Percentiles rank a stretch among this genome's conserved stretches.
These are phyloP conservation scores for Piloderma croceum DNA, from an alignment of 768 basidiomycete genomes.

Conservation along the genomic window DNA sequence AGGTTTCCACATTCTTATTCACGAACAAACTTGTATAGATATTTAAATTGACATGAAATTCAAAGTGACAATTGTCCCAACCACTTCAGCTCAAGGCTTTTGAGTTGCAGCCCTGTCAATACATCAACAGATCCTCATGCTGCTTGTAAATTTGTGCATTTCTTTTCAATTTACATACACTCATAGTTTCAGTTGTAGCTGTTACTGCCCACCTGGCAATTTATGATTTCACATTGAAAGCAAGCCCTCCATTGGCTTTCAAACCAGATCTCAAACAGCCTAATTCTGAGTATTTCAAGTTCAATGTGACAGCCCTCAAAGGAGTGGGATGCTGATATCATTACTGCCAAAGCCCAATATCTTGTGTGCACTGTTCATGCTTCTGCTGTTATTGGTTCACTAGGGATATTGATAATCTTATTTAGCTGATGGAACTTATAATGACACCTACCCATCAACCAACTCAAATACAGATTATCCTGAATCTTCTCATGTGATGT, in stretches of 20 bases:
- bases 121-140: constrained; percentile 67
- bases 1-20: too few relatives aligned
- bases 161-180: not conserved
- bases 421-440: constrained; percentile 76
- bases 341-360: constrained; percentile 77
- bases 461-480: constrained; percentile 35
- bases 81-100: too few relatives aligned
- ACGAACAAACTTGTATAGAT: too few relatives aligned
- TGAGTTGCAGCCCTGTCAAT: too few relatives aligned
- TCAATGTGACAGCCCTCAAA: constrained; percentile 44
- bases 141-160: constrained; percentile 50
- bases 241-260: constrained; percentile 58
- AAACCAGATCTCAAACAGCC: constrained; percentile 53
- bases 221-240: constrained; percentile 78
- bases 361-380: constrained; percentile 63
- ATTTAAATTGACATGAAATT: too few relatives aligned
- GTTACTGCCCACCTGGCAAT: constrained; percentile 72
- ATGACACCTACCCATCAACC: constrained; percentile 84
- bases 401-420: not conserved
- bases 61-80: too few relatives aligned
- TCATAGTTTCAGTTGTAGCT: constrained; percentile 34
- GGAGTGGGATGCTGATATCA: constrained; percentile 68
- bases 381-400: not conserved
- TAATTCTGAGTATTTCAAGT: constrained; percentile 37
- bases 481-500: not conserved